Base-by-base conservation (phyloP, 768 basidiomycete genomes). In the Lenzites betulinus region DNA sequence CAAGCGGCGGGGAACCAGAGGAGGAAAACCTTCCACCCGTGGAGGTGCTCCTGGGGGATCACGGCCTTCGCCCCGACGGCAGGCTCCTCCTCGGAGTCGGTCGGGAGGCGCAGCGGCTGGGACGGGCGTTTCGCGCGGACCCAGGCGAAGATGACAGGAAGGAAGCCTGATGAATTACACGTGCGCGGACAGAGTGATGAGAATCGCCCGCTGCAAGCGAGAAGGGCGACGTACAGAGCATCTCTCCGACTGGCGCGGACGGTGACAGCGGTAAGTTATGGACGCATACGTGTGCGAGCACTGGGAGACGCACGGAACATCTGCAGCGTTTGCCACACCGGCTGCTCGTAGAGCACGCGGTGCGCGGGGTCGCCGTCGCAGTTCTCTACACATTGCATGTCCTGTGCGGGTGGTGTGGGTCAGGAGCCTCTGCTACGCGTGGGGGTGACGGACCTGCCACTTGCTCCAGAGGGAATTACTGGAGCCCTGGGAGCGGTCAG, bases 341-440 rank as follows among this genome's bases (percentile, higher is more conserved):
- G 95, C 73, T 98, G 96, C 70, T 98, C 95, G 72, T 91, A 98
- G 30, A 92, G 81, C 50, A 94, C 80, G 55, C 83, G 85, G 36
- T 78, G 77, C 3, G 69, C 62, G 2, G 87, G 82, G 73, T 92
- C 78, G 64, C 87, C 81, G 48, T 73, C 72, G 73, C 96, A 98
- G 74, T 95, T 91, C 81, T 93, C 93, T 44, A 98, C 95, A 70
- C 96, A 98, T 86, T 97, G 93, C 92, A 97, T 96, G 73, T 98
- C 96, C 88, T 90, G 59, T 43, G 46, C 22, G 52, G 39, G 0
- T 38, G 36, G 44, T 44, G 28, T 50, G 9, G 46, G 46, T 48
- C 33, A 49, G 15, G 42, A 23, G 39, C 38, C 35, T 54, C 7
- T 54, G 30, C 13, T 15, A 43, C 51, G 49, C 28, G 18, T 25